Evolutionary conservation across 306 rosid species (phyloP), one percentile per base, ranked within the genome.

Genomic region (Rosa rugosa): DNA sequence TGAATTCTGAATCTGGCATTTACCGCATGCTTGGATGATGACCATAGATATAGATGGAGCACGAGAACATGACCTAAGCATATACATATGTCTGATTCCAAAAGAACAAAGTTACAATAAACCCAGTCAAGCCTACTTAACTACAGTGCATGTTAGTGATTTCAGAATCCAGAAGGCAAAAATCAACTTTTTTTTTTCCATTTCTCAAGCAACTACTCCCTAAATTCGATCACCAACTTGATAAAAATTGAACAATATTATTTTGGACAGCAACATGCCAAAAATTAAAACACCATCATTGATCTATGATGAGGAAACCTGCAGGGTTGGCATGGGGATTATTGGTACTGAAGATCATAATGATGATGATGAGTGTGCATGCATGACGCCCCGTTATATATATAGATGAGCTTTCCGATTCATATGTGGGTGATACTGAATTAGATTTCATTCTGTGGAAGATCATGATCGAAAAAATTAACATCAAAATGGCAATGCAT

Each of bases 1-100:
- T 34, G 69, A 36, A 64, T 31, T 65, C 45, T 36, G 70, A 65
- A 8, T 65, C 70, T 65, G 70, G 70, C 70, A 65, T 65, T 65
- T 65, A 23, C 45, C 46, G 45, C 70, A 65, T 45, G 45, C 70
- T 65, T 34, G 23, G 60, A 8, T 62, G 40, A 62, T 22, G 36
- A 59, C 23, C 17, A n/a, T 22, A n/a, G 38, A 25, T 25, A 25
- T 1, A 63, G 42, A 64, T 16, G 17, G 10, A 63, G 45, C 11
- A 62, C 67, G 5, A 34, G 70, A 7, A 7, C 70, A 36, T 65
- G 45, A 65, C 11, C 70, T 65, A 65, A 6, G 46, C 23, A 3
- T 65, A 60, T 31, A 34, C 1, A 13, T 5, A 2, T 8, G 46
- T 60, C 22, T 60, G 38, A 27, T 60, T 60, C 38, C 4, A 23